A percentile compares a stretch with the other conserved stretches of the same genome.
phyloP scores from a whole-genome alignment of 495 filamentous ascomycete species.

The Neurospora discreta region DNA sequence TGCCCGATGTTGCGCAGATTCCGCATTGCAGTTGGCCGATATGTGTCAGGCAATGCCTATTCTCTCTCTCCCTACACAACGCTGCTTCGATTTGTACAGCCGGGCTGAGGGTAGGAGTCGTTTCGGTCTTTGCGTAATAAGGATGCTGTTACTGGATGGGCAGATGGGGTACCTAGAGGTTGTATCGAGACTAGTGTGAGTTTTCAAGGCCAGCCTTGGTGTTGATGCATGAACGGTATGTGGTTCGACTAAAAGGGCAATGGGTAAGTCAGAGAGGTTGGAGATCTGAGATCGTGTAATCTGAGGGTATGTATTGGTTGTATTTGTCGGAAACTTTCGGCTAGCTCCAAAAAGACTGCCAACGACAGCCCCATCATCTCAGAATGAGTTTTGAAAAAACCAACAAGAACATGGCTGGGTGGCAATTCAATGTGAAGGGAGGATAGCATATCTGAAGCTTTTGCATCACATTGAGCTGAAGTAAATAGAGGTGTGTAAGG shows the following conservation, averaged over 20 bases:
- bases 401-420: background rate
- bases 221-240: background rate
- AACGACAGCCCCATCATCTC: background rate
- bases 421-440: background rate
- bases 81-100: too few species aligned
- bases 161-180: background rate
- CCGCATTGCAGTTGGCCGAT: slow-evolving; percentile 47
- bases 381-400: background rate
- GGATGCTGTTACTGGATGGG: background rate
- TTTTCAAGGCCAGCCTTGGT: background rate
- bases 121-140: background rate
- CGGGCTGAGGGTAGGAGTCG: background rate
- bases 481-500: background rate
- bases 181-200: background rate
- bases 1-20: slow-evolving; percentile 66
- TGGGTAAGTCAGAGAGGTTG: background rate
- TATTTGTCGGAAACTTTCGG: background rate
- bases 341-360: background rate
- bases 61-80: background rate
- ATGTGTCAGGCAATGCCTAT: background rate
- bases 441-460: background rate
- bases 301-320: background rate
- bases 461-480: background rate
- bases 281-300: background rate
- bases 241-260: background rate